These are phyloP conservation scores for Pterocarpus macrocarpus DNA, from an alignment of 306 rosid genomes.

Conservation along the genomic window DNA sequence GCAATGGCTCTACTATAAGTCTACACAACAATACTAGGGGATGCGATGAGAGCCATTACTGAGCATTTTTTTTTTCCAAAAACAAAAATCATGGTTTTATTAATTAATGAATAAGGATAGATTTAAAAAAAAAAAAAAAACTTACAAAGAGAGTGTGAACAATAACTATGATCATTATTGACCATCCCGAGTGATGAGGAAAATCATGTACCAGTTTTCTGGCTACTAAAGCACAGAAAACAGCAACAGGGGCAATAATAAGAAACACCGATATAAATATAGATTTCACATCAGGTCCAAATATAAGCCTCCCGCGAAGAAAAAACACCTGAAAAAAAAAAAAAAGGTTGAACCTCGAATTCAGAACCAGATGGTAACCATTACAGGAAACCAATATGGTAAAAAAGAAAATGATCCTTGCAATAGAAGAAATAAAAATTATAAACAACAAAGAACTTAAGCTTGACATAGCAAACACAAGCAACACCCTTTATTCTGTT, in stretches of 20 bases:
- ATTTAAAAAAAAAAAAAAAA: conserved; percentile 16
- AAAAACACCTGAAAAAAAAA: conserved; percentile 73
- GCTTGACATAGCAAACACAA: conserved; percentile 32
- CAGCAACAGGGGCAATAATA: conserved; percentile 70
- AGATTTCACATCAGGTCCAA: conserved; percentile 94
- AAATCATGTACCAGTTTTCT: conserved; percentile 69
- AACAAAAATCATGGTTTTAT: not conserved
- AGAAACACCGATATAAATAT: conserved; percentile 72
- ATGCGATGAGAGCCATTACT: not conserved
- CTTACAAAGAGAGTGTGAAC: conserved; percentile 75
- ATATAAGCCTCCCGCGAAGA: conserved; percentile 86
- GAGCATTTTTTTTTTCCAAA: not conserved
- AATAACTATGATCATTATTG: conserved; percentile 65
- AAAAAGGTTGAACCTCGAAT: conserved; percentile 12
- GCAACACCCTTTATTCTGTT: conserved; percentile 5
- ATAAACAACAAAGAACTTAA: conserved; percentile 12
- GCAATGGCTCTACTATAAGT: not conserved
- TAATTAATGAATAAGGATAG: not conserved
- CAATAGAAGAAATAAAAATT: not conserved
- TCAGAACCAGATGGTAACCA: not conserved
- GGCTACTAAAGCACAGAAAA: conserved; percentile 81
- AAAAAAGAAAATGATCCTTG: not conserved
- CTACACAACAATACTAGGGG: not conserved
- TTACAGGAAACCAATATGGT: too few species aligned
- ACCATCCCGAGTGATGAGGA: conserved; percentile 67